Percentiles rank a stretch among this genome's conserved stretches.
phyloP scores from a whole-genome alignment of 805 yeast species.

The Suhomyces sp. region DNA sequence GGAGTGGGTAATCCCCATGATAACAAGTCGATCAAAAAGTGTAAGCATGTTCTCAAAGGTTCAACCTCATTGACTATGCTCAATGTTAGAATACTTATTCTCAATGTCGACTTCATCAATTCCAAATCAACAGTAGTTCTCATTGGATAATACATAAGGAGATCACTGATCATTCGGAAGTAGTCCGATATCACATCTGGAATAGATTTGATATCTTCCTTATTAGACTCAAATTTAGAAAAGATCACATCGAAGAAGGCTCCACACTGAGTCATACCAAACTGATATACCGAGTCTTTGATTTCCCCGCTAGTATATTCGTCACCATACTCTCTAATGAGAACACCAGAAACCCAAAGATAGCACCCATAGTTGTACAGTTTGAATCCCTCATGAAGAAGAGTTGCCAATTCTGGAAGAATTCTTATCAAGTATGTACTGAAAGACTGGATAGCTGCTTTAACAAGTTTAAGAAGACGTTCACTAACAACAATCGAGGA shows the following conservation, averaged over 20 bases:
- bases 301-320: constrained; percentile 46
- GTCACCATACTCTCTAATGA: constrained; percentile 68
- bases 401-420: constrained; percentile 61
- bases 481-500: constrained; percentile 67
- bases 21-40: constrained; percentile 75
- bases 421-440: constrained; percentile 56
- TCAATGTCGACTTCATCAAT: constrained; percentile 51
- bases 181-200: constrained; percentile 86
- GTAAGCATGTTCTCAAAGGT: constrained; percentile 67
- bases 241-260: constrained; percentile 52
- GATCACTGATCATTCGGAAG: constrained; percentile 74
- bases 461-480: constrained; percentile 65
- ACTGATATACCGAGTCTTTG: constrained; percentile 66
- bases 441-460: constrained; percentile 63
- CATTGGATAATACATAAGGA: constrained; percentile 71
- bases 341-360: constrained; percentile 84
- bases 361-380: constrained; percentile 75
- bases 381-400: constrained; percentile 69
- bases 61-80: constrained; percentile 60
- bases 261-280: constrained; percentile 64
- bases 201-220: constrained; percentile 34
- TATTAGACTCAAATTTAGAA: constrained; percentile 13
- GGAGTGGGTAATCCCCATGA: constrained; percentile 84
- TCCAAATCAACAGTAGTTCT: constrained; percentile 47
- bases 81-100: constrained; percentile 57